Evolutionary conservation across 768 basidiomycete genomes (phyloP), one percentile per base, ranked within the genome.

Genomic region (Zangia roseola): DNA sequence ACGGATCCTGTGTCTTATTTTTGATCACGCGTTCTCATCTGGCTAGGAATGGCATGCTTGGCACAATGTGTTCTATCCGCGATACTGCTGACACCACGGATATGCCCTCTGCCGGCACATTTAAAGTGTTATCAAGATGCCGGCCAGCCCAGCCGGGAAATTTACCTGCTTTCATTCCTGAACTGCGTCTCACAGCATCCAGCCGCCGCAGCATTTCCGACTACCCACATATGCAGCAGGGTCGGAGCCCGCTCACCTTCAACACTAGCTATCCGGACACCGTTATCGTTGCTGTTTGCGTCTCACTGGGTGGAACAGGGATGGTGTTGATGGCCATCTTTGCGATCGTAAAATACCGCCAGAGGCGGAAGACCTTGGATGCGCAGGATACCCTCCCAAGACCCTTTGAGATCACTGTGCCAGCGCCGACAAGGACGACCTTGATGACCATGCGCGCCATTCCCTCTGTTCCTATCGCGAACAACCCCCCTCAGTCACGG

Each of bases 31-130:
- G 48, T 33, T 47, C 31, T 40, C 23, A 28, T 54, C 34, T 47
- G 28, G n/a, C 33, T 31, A 79, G 77, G 28, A 69, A 68, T 25
- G 75, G 74, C n/a, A 62, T 62, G 31, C 70, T 69, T 65, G 72
- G 38, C 21, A 21, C 28, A 4, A 39, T 24, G 40, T 40, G 40
- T 17, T 33, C 49, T 44, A 46, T 47, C 41, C 36, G 41, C 14
- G n/a, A 45, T 25, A 23, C 34, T 4, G 21, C 43, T 30, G 17
- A 24, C 24, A n/a, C 53, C 24, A 28, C 26, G 38, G 49, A 54
- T 45, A 43, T 40, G 17, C 34, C 52, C 12, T 37, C 40, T 33
- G 21, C 21, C 17, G 41, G 33, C 16, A 25, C 20, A 36, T 34
- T 39, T 10, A 30, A 26, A 12, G 23, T 24, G 35, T 47, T 51